Percentiles rank a stretch among this genome's conserved stretches.
Conservation (phyloP, 75 land plant species). For the Picea glauca region DNA sequence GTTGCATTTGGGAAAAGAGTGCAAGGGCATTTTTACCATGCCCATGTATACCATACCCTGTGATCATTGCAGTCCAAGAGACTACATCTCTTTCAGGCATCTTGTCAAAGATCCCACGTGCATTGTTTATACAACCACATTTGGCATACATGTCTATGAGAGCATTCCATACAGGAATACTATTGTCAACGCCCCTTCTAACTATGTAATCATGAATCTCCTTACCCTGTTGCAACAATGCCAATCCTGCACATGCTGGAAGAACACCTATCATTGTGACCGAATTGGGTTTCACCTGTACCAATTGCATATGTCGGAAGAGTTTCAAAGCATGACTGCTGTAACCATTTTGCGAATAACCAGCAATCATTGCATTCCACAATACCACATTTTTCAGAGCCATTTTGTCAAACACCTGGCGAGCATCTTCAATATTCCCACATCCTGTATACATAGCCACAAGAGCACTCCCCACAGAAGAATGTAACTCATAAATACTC, state of each 20-base stretch:
- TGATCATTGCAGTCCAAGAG: slow-evolving; percentile 13
- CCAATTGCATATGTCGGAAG: slow-evolving; percentile 7
- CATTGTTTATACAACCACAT: slow-evolving; percentile 15
- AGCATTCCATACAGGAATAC: slow-evolving; percentile 15
- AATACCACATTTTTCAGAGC: slow-evolving; percentile 13
- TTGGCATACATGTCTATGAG: slow-evolving; percentile 16
- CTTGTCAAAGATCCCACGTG: slow-evolving; percentile 13
- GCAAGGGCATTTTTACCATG: slow-evolving; percentile 7
- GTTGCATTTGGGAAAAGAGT: slow-evolving; percentile 11
- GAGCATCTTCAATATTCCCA: slow-evolving; percentile 6
- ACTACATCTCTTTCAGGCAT: slow-evolving; percentile 13
- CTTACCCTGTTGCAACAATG: slow-evolving; percentile 1
- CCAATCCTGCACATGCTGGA: slow-evolving; percentile 7
- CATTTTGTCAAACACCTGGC: slow-evolving; percentile 8
- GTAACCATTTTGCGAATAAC: slow-evolving; percentile 14
- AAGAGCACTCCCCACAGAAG: slow-evolving; percentile 24
- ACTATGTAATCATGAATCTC: slow-evolving; percentile 4
- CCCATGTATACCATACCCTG: slow-evolving; percentile 18
- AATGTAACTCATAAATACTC: slow-evolving; percentile 6
- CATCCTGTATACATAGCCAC: slow-evolving; percentile 25
- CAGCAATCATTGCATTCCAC: slow-evolving; percentile 16
- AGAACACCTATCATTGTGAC: background rate
- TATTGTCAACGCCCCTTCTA: background rate
- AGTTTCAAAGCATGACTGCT: background rate
- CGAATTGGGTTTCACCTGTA: background rate